Evolutionary conservation across 306 rosid genomes (phyloP).

Genomic region (Rosa rugosa): DNA sequence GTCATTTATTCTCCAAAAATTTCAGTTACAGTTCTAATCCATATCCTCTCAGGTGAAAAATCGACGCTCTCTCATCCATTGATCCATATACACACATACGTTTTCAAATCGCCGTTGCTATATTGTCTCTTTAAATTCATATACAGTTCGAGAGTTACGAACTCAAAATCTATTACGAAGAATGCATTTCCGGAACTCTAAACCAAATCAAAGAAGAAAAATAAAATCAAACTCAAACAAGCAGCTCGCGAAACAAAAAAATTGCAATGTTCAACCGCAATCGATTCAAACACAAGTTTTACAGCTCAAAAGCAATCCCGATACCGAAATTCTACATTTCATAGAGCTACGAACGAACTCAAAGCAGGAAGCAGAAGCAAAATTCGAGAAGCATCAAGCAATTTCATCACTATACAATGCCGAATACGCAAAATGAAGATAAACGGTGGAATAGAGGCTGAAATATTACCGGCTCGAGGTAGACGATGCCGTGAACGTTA

Average conservation of each 20-base stretch:
- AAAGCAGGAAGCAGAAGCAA: neutral
- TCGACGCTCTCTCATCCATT: neutral
- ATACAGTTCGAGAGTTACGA: neutral
- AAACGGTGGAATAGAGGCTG: constrained; percentile 1
- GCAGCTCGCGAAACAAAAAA: neutral
- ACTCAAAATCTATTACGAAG: neutral
- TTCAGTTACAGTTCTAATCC: neutral
- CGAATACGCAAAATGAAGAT: constrained; percentile 7
- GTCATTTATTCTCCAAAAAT: neutral
- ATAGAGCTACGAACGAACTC: neutral
- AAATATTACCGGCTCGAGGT: constrained; percentile 56
- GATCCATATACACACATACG: neutral
- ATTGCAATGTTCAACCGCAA: neutral
- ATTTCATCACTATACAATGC: neutral
- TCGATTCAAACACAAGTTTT: neutral
- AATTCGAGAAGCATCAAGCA: constrained; percentile 2
- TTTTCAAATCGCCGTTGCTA: neutral
- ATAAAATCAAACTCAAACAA: neutral
- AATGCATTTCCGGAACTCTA: neutral
- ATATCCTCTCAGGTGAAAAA: neutral
- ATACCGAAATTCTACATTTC: neutral
- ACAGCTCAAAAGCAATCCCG: neutral
- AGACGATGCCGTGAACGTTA: constrained; percentile 68
- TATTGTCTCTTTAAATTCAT: neutral
- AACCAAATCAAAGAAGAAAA: constrained; percentile 5